Evolutionary conservation across 768 basidiomycete species (phyloP).

Genomic region (Boletus huronensis): DNA sequence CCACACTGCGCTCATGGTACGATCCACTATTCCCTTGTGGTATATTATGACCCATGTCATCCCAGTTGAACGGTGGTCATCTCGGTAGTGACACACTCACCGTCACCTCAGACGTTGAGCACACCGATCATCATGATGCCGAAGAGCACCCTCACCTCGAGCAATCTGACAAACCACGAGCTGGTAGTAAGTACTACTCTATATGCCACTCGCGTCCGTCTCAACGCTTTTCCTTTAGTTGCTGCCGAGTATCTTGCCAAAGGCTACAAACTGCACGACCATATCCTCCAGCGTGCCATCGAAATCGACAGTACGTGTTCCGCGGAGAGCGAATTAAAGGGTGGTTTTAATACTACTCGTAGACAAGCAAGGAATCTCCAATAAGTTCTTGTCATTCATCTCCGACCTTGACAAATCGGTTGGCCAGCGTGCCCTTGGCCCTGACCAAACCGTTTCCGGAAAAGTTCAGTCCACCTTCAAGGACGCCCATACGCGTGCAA

Average conservation of each 20-base stretch:
- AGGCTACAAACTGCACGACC: constrained; percentile 81
- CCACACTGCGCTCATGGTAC: constrained; percentile 80
- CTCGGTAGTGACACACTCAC: constrained; percentile 68
- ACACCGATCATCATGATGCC: constrained; percentile 49
- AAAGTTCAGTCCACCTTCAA: constrained; percentile 65
- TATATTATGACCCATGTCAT: background rate
- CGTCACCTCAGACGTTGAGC: constrained; percentile 67
- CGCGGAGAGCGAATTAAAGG: background rate
- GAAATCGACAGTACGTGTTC: constrained; percentile 61
- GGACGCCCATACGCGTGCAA: constrained; percentile 66
- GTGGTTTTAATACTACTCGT: background rate
- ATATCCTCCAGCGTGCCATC: constrained; percentile 73
- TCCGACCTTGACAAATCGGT: constrained; percentile 64
- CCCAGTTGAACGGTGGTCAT: constrained; percentile 66
- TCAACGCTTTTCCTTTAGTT: constrained; percentile 41
- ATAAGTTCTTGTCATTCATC: constrained; percentile 79
- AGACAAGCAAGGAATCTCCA: constrained; percentile 87
- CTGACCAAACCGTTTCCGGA: constrained; percentile 74
- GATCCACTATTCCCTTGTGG: background rate
- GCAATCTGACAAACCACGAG: constrained; percentile 89
- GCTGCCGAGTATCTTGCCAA: constrained; percentile 92
- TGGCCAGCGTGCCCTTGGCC: constrained; percentile 70
- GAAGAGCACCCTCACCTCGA: constrained; percentile 46
- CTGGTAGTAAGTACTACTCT: constrained; percentile 55
- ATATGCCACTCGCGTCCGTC: background rate